Conservation (phyloP, 768 basidiomycete genomes). For the Sistotremastrum suecicum region DNA sequence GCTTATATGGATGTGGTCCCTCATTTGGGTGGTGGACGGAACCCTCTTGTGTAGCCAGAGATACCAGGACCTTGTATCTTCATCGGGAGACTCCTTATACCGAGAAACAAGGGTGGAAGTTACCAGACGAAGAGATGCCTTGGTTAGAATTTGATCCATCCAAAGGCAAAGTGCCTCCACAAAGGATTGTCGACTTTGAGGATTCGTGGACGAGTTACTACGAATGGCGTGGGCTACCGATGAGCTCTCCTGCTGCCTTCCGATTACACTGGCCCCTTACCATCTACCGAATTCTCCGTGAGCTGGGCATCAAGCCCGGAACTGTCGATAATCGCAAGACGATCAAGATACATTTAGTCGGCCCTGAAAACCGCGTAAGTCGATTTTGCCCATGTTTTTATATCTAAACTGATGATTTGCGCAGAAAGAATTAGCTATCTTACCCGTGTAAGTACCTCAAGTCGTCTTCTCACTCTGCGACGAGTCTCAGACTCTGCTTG, state of each 20-base stretch:
- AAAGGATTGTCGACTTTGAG: slow-evolving; percentile 3
- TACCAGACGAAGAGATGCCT: slow-evolving; percentile 6
- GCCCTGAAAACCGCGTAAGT: background rate
- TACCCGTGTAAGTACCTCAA: slow-evolving; percentile 24
- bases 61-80: no score
- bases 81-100: no score
- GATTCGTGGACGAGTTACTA: slow-evolving; percentile 7
- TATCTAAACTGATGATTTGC: background rate
- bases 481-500: no score
- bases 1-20: no score
- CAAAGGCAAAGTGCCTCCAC: background rate
- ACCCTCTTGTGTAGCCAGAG: no score
- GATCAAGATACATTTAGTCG: slow-evolving; percentile 4
- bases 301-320: background rate
- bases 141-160: slow-evolving; percentile 2
- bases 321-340: background rate
- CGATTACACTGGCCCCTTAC: slow-evolving; percentile 5
- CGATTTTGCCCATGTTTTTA: background rate
- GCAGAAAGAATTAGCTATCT: slow-evolving; percentile 3
- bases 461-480: no score
- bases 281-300: slow-evolving; percentile 12
- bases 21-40: no score
- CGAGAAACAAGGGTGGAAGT: slow-evolving; percentile 3
- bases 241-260: slow-evolving; percentile 4
- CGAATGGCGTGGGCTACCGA: slow-evolving; percentile 4